Percentiles rank a stretch among this genome's conserved stretches.
Conservation (phyloP, 495 filamentous ascomycete genomes). For the Tuber indicum region DNA sequence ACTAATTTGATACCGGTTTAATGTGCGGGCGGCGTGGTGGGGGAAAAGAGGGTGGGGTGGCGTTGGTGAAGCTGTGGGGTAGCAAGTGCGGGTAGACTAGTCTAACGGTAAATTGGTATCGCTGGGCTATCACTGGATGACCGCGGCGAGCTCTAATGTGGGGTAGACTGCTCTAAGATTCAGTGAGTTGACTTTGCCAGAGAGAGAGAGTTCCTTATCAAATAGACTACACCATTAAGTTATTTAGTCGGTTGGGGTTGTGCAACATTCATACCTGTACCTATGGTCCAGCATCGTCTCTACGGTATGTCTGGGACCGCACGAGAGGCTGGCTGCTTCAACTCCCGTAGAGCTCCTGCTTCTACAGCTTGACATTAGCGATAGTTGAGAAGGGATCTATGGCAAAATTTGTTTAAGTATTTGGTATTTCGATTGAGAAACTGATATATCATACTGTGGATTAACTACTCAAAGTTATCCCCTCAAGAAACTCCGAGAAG, state of each 20-base stretch:
- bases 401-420: neutral
- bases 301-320: neutral
- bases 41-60: neutral
- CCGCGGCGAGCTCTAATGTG: conserved; percentile 6
- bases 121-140: conserved; percentile 12
- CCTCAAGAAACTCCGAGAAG: neutral
- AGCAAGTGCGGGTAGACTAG: neutral
- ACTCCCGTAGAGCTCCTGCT: neutral
- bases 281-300: neutral
- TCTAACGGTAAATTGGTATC: conserved; percentile 8
- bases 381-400: neutral
- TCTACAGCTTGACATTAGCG: neutral
- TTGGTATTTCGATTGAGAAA: neutral
- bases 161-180: neutral
- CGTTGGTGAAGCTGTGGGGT: neutral
- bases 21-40: neutral
- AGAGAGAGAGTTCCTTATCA: neutral
- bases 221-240: neutral
- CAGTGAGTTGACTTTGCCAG: neutral
- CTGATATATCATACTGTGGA: neutral
- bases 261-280: neutral
- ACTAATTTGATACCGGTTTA: neutral
- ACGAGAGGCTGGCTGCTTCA: neutral
- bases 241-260: neutral
- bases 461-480: neutral